phyloP scores from a whole-genome alignment of 2,329 filamentous ascomycete species.

The Penicillium freii region DNA sequence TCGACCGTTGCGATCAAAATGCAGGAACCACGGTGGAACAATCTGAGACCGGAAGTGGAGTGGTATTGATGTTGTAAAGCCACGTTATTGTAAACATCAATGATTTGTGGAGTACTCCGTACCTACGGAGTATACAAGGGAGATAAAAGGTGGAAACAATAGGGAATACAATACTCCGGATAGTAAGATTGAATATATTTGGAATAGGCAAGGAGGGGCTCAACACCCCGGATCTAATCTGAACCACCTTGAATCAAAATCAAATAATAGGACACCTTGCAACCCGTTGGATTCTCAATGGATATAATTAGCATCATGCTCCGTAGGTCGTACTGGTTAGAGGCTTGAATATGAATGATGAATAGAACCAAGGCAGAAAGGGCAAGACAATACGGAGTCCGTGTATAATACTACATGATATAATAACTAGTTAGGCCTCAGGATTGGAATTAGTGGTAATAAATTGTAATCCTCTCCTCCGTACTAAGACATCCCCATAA shows the following conservation, averaged over 20 bases:
- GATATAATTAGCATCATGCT: conserved; percentile 1
- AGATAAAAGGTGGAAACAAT: background rate
- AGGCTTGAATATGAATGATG: background rate
- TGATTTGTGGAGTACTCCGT: background rate
- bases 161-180: background rate
- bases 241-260: background rate
- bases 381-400: background rate
- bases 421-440: background rate
- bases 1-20: background rate
- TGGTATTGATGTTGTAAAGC: background rate
- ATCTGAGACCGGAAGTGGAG: background rate
- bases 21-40: background rate
- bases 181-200: background rate
- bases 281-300: conserved; percentile 1
- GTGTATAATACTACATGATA: background rate
- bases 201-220: background rate
- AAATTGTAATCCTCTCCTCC: background rate
- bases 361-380: background rate
- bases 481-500: background rate
- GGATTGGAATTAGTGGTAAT: background rate
- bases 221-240: background rate
- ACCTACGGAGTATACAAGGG: background rate
- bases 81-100: background rate
- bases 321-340: background rate
- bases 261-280: conserved; percentile 7